Evolutionary conservation across 2,329 filamentous ascomycete genomes (phyloP), one percentile per base, ranked within the genome.

Genomic region (Botryosphaeria dothidea): DNA sequence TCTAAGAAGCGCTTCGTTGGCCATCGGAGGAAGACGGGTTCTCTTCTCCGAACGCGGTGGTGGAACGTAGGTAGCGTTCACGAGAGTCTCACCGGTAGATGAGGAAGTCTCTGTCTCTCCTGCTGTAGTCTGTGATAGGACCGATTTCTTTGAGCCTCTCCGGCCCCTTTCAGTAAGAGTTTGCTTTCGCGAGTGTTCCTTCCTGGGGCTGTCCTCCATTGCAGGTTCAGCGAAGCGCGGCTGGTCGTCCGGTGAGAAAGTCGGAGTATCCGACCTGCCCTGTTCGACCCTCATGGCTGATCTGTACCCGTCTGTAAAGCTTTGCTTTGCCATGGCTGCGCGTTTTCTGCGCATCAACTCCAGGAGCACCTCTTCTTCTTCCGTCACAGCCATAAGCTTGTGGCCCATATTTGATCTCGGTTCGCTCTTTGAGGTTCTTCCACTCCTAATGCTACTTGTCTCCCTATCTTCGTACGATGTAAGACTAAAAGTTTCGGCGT

Each of bases 261-360:
- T 27, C 7, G 41, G 54, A 11, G 36, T 54, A 13, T 23, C 52
- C 17, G 36, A 19, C 23, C 64, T 29, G n/a, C 34, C n/a, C 38
- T 77, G 69, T 66, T 80, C 76, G 5, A 70, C 69, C 62, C 70
- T 70, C 62, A 78, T 65, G 15, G 74, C 74, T 23, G 74, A 69
- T 38, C 72, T 70, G 57, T 77, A 76, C 25, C 75, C 78, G 66
- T 80, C 75, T 1, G 74, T 69, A 65, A 75, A 77, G 56, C 72
- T 76, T 45, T 77, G 72, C 67, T 80, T 78, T 27, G 75, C 75
- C 80, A 82, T 82, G 7, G 76, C 77, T 11, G 80, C 80, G 49
- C 81, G 77, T 69, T 83, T 83, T 65, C 78, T 76, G 7, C 82
- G 79, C 80, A 84, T 82, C 71, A 83, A 72, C 63, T 83, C 81